Percentiles rank a stretch among this genome's conserved stretches.
phyloP scores from a whole-genome alignment of 352 stramenopile genomes.

The Blastocystis sp. region DNA sequence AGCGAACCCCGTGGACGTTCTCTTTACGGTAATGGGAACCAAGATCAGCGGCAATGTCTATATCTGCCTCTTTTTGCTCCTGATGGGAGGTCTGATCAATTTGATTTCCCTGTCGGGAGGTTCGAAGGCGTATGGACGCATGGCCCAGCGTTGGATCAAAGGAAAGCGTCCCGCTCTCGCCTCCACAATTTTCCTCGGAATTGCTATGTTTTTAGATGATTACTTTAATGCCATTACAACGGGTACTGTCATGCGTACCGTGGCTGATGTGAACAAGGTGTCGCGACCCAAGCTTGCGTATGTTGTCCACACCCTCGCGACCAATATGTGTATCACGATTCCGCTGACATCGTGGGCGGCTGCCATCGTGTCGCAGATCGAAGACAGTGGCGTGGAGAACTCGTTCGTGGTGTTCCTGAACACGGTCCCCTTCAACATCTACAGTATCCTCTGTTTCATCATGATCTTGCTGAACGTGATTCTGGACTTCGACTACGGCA shows the following conservation, averaged over 20 bases:
- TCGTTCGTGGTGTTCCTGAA: constrained; percentile 26
- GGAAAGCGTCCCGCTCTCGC: constrained; percentile 30
- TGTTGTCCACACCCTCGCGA: constrained; percentile 40
- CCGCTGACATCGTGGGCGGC: constrained; percentile 44
- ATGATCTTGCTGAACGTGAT: constrained; percentile 32
- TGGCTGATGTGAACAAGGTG: constrained; percentile 46
- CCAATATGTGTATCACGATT: constrained; percentile 53
- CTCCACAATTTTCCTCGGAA: constrained; percentile 16
- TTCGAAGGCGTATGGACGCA: constrained; percentile 32
- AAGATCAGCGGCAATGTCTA: constrained; percentile 30
- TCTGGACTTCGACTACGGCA: constrained; percentile 41
- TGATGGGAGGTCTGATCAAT: constrained; percentile 54
- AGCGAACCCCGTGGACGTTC: constrained; percentile 33
- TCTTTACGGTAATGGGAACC: constrained; percentile 14
- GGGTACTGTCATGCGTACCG: constrained; percentile 47
- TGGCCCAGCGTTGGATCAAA: constrained; percentile 5
- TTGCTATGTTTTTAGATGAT: constrained; percentile 52
- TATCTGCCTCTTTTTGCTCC: constrained; percentile 46
- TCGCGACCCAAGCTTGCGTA: constrained; percentile 47
- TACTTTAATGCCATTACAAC: constrained; percentile 57
- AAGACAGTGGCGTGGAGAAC: constrained; percentile 22
- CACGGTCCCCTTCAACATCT: constrained; percentile 54
- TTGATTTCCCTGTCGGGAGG: constrained; percentile 28
- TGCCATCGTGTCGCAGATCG: constrained; percentile 52
- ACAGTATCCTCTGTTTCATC: constrained; percentile 20